Evolutionary conservation across 352 stramenopile genomes (phyloP).

Genomic region (Pythium sp.): DNA sequence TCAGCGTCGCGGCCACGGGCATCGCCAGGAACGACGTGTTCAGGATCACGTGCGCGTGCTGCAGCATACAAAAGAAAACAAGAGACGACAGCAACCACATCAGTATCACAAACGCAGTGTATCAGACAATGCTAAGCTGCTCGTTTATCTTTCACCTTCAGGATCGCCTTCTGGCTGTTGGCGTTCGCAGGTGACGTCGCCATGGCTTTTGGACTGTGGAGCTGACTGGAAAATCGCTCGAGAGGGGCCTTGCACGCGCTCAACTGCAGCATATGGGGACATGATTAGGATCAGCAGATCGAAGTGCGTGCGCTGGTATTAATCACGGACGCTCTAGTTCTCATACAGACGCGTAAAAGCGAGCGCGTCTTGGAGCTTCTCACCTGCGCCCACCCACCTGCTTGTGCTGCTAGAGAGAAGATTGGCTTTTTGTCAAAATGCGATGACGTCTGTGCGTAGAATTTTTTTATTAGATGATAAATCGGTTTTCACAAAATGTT

Average conservation of each 20-base stretch:
- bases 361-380: neutral
- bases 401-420: neutral
- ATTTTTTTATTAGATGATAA: no score
- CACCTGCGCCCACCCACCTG: neutral
- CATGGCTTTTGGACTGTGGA: conserved; percentile 18
- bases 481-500: no score
- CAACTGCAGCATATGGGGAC: neutral
- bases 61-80: neutral
- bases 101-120: neutral
- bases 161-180: conserved; percentile 26
- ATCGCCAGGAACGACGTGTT: conserved; percentile 50
- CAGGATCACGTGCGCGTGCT: conserved; percentile 55
- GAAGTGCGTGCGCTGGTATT: neutral
- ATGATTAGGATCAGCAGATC: neutral
- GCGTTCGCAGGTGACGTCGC: conserved; percentile 30
- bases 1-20: conserved; percentile 37
- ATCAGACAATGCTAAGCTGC: neutral
- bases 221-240: neutral
- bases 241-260: neutral
- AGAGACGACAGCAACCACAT: neutral
- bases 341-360: neutral
- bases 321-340: neutral
- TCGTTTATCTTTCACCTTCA: conserved; percentile 21
- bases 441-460: neutral
- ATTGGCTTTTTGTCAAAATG: neutral